Conservation (phyloP, 495 filamentous ascomycete species). For the Xylaria palmicola region DNA sequence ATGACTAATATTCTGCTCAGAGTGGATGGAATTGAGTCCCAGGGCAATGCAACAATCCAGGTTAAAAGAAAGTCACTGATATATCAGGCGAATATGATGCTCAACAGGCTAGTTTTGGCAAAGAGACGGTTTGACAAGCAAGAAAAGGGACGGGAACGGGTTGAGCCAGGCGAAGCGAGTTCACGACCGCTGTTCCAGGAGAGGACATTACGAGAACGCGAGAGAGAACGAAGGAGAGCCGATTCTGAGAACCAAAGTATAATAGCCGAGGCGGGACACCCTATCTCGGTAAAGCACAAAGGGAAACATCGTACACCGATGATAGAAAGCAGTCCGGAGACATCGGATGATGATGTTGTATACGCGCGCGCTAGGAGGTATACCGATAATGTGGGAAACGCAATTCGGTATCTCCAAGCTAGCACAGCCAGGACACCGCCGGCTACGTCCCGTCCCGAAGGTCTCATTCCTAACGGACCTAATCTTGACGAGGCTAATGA, state of each 20-base stretch:
- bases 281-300: too few species aligned
- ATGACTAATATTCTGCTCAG: not conserved
- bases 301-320: too few species aligned
- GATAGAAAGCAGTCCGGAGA: too few species aligned
- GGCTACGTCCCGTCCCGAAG: not conserved
- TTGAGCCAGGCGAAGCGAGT: not conserved
- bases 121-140: not conserved
- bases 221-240: not conserved
- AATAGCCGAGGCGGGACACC: too few species aligned
- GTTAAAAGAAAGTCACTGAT: not conserved
- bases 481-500: too few species aligned
- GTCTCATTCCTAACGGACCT: too few species aligned
- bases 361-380: not conserved
- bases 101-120: not conserved
- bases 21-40: not conserved
- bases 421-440: not conserved
- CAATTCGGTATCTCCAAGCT: not conserved
- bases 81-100: not conserved
- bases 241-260: too few species aligned
- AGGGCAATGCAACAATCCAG: not conserved
- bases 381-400: not conserved
- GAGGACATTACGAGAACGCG: not conserved
- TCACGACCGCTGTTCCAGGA: not conserved
- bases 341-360: too few species aligned
- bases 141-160: not conserved